Conservation (phyloP, 75 land plant species). For the Cupressus sempervirens region DNA sequence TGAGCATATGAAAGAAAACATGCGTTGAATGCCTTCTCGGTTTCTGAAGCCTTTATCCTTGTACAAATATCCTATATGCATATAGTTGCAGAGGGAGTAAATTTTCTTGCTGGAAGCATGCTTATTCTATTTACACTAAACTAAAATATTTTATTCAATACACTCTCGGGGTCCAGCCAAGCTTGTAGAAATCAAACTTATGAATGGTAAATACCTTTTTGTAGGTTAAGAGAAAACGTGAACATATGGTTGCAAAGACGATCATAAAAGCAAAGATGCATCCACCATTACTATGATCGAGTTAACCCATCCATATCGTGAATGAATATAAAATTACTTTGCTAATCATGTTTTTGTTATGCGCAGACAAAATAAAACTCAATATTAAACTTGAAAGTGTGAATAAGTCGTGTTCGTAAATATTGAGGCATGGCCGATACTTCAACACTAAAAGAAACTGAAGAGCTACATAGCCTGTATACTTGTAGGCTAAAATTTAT, state of each 20-base stretch:
- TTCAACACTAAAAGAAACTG: neutral
- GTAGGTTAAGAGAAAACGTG: neutral
- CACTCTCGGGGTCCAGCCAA: neutral
- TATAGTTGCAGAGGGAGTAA: neutral
- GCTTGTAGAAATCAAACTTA: neutral
- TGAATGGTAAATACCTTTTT: neutral
- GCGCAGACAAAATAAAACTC: neutral
- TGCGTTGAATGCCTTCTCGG: neutral
- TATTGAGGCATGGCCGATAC: neutral
- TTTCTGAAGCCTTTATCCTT: neutral
- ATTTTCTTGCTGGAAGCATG: neutral
- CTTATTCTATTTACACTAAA: neutral
- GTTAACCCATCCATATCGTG: neutral
- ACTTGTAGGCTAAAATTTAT: neutral
- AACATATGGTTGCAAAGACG: neutral
- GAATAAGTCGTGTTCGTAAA: neutral
- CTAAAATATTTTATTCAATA: neutral
- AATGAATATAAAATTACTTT: neutral
- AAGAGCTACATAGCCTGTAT: neutral
- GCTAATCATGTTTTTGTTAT: neutral
- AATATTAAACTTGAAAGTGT: neutral
- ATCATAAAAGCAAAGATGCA: neutral
- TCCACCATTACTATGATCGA: neutral
- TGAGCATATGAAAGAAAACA: neutral
- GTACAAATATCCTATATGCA: slow-evolving; percentile 1